Evolutionary conservation across 2,329 filamentous ascomycete genomes (phyloP).

Genomic region (Fusarium hainanense): DNA sequence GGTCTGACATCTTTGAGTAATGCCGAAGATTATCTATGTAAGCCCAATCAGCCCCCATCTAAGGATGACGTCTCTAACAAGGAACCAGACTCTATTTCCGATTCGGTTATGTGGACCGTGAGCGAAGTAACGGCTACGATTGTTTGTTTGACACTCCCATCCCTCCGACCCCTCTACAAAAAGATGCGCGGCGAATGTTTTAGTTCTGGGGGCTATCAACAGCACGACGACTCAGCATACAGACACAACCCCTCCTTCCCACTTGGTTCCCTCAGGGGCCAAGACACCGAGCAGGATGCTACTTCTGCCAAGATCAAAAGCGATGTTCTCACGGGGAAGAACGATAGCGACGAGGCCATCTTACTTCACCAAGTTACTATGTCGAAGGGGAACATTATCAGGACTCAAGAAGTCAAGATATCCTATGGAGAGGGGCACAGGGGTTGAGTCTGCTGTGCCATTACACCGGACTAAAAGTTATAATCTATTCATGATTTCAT

Average conservation of each 20-base stretch:
- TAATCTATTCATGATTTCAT: background rate
- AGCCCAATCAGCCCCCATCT: rapidly evolving
- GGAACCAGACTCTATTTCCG: background rate
- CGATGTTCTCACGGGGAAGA: background rate
- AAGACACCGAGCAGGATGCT: background rate
- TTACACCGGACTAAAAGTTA: background rate
- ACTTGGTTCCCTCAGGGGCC: background rate
- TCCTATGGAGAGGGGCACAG: background rate
- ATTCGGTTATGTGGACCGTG: constrained; percentile 1
- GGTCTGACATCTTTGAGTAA: background rate
- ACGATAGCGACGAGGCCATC: constrained; percentile 5
- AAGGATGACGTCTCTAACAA: background rate
- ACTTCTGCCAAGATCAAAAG: background rate
- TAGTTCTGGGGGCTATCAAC: background rate
- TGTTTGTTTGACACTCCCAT: constrained; percentile 1
- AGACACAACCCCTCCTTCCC: background rate
- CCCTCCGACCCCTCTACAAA: background rate
- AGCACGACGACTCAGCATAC: background rate
- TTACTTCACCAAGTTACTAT: background rate
- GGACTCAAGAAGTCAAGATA: background rate
- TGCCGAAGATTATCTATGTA: background rate
- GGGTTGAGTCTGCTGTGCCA: background rate
- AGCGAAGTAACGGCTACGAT: constrained; percentile 9
- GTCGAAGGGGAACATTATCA: background rate
- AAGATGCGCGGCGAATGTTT: background rate